phyloP scores from a whole-genome alignment of 1,284 basidiomycete species.

The Inonotus obliquus region DNA sequence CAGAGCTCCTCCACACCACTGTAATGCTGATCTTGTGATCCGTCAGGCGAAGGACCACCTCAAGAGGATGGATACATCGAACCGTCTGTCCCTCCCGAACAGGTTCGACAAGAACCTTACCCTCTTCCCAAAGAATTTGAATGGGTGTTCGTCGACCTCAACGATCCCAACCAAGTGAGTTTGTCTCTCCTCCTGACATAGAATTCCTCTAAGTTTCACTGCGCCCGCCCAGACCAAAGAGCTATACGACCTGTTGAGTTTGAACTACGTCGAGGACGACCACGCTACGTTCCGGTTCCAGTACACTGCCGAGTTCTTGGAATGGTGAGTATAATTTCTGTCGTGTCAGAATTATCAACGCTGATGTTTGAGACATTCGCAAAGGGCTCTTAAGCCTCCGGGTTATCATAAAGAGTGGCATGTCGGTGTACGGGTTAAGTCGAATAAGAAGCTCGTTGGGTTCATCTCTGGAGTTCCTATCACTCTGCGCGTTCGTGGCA shows the following conservation, averaged over 20 bases:
- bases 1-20: background rate
- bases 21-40: background rate
- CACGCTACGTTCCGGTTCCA: constrained; percentile 95
- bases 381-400: constrained; percentile 92
- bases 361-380: background rate
- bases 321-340: constrained; percentile 57
- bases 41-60: constrained; percentile 59
- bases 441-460: constrained; percentile 91
- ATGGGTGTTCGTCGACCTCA: constrained; percentile 85
- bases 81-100: constrained; percentile 66
- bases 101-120: constrained; percentile 86
- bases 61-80: constrained; percentile 88
- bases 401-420: constrained; percentile 95
- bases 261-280: constrained; percentile 97
- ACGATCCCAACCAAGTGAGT: constrained; percentile 64
- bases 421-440: constrained; percentile 87
- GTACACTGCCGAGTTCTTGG: constrained; percentile 91
- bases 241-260: constrained; percentile 87
- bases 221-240: constrained; percentile 85
- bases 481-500: constrained; percentile 70
- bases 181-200: background rate
- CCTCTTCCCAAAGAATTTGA: constrained; percentile 90
- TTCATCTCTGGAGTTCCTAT: constrained; percentile 97
- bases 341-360: constrained; percentile 7
- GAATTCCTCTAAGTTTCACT: no score